These are phyloP conservation scores for Candida succiphila DNA, from an alignment of 805 yeast genomes.

Conservation along the genomic window DNA sequence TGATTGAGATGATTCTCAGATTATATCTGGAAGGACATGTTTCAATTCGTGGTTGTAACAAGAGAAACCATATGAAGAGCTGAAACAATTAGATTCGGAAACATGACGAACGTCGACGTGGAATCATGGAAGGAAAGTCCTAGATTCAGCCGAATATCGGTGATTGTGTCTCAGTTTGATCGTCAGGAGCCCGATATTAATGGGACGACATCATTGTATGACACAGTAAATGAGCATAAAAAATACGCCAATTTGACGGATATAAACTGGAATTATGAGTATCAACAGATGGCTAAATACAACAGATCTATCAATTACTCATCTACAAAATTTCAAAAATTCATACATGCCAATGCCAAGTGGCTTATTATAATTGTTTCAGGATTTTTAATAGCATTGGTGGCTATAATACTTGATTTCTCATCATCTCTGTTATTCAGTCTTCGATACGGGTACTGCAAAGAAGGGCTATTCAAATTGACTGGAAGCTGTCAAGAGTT, in stretches of 20 bases:
- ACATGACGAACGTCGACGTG: neutral
- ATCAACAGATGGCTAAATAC: slow-evolving; percentile 10
- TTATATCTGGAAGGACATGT: no score
- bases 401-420: slow-evolving; percentile 40
- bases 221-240: no score
- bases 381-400: slow-evolving; percentile 36
- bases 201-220: no score
- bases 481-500: slow-evolving; percentile 23
- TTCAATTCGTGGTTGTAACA: no score
- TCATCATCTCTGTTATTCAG: slow-evolving; percentile 41
- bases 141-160: slow-evolving; percentile 8
- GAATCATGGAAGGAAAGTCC: slow-evolving; percentile 3
- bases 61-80: no score
- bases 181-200: no score
- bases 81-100: no score
- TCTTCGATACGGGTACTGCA: slow-evolving; percentile 42
- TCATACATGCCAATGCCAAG: slow-evolving; percentile 19
- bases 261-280: slow-evolving; percentile 46
- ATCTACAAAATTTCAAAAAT: slow-evolving; percentile 2
- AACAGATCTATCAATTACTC: slow-evolving; percentile 3
- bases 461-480: slow-evolving; percentile 17
- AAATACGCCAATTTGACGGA: slow-evolving; percentile 32
- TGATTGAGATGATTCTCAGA: no score
- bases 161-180: no score
- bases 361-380: slow-evolving; percentile 40